Evolutionary conservation across 2,329 filamentous ascomycete species (phyloP).

Genomic region (Fusarium penzigii): DNA sequence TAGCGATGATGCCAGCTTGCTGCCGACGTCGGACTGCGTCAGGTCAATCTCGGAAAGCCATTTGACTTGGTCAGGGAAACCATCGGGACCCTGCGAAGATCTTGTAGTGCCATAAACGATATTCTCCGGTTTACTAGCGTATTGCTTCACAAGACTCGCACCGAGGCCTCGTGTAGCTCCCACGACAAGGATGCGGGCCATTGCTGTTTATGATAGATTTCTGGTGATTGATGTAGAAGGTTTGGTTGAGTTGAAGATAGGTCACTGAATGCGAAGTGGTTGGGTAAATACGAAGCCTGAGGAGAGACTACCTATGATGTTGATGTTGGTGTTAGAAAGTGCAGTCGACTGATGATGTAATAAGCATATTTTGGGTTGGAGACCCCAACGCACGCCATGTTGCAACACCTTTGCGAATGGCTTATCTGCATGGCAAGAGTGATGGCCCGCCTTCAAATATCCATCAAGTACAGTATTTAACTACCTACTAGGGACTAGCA

Average conservation of each 20-base stretch:
- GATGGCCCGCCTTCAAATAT: too few species aligned
- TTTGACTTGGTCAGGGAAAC: slow-evolving; percentile 44
- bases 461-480: too few species aligned
- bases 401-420: slow-evolving; percentile 2
- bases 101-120: slow-evolving; percentile 63
- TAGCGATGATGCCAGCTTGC: slow-evolving; percentile 48
- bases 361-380: too few species aligned
- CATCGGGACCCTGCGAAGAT: slow-evolving; percentile 44
- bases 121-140: slow-evolving; percentile 48
- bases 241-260: too few species aligned
- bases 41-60: slow-evolving; percentile 65
- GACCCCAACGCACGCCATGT: slow-evolving; percentile 6
- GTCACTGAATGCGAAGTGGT: too few species aligned
- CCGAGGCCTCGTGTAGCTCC: slow-evolving; percentile 71
- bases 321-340: not conserved
- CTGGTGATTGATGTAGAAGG: too few species aligned
- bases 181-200: slow-evolving; percentile 60
- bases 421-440: not conserved
- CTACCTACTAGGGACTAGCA: too few species aligned
- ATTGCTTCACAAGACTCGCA: slow-evolving; percentile 59
- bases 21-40: slow-evolving; percentile 46
- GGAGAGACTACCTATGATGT: not conserved
- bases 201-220: slow-evolving; percentile 23
- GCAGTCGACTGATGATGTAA: slow-evolving; percentile 18
- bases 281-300: not conserved